These are phyloP conservation scores for Neopestalotiopsis clavispora DNA, from an alignment of 2,329 filamentous ascomycete genomes.

Conservation along the genomic window DNA sequence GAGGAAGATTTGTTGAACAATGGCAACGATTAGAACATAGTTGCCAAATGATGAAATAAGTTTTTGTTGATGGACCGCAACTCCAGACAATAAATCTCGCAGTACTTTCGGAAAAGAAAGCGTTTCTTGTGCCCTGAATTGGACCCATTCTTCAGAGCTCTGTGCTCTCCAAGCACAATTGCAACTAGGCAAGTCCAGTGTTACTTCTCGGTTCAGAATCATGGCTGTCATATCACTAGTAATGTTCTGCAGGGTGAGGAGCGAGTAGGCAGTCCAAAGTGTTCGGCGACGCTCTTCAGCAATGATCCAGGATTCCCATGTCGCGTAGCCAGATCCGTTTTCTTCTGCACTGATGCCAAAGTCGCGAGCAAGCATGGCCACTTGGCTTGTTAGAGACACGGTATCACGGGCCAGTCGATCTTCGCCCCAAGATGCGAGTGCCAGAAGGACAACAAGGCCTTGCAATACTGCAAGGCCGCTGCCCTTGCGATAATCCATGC, in stretches of 20 bases:
- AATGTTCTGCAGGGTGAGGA: background rate
- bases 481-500: constrained; percentile 28
- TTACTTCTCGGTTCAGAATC: constrained; percentile 59
- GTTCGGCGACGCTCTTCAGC: background rate
- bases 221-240: constrained; percentile 52
- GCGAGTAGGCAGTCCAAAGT: background rate
- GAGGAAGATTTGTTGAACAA: constrained; percentile 60
- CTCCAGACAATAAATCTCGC: constrained; percentile 31
- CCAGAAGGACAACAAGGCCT: constrained; percentile 40
- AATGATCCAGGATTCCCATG: background rate
- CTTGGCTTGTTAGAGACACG: constrained; percentile 27
- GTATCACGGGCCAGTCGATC: constrained; percentile 27
- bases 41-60: constrained; percentile 55
- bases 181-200: constrained; percentile 57
- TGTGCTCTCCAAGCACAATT: constrained; percentile 60
- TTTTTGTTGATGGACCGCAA: constrained; percentile 17
- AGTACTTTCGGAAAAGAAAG: constrained; percentile 39
- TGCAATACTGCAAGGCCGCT: constrained; percentile 35
- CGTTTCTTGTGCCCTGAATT: constrained; percentile 29
- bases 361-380: constrained; percentile 22
- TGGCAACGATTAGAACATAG: constrained; percentile 57
- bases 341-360: constrained; percentile 18
- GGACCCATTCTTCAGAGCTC: constrained; percentile 54
- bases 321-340: constrained; percentile 39
- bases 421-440: constrained; percentile 31